Evolutionary conservation across 2,329 filamentous ascomycete genomes (phyloP).

Genomic region (Xylaria sp.): DNA sequence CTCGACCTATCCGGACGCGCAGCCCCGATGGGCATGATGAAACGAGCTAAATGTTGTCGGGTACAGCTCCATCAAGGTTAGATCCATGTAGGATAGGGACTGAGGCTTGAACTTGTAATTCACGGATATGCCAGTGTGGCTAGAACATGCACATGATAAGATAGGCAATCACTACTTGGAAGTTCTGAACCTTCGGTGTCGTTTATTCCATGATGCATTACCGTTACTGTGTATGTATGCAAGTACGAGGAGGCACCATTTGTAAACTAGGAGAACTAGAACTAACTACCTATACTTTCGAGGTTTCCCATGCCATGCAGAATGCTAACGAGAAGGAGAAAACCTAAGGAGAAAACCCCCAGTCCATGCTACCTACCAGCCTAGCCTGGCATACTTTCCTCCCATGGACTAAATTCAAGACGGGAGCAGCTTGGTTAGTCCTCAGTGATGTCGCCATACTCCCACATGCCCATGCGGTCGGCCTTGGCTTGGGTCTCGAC

Average conservation of each 20-base stretch:
- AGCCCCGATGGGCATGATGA: too few species aligned
- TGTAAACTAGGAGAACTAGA: not conserved
- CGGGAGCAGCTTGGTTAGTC: conserved; percentile 68
- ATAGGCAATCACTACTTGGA: not conserved
- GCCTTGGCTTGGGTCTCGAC: conserved; percentile 79
- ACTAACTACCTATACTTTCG: not conserved
- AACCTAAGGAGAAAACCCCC: not conserved
- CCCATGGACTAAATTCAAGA: not conserved
- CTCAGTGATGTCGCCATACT: conserved; percentile 96
- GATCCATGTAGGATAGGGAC: too few species aligned
- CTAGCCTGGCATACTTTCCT: too few species aligned
- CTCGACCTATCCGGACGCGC: too few species aligned
- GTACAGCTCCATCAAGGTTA: too few species aligned
- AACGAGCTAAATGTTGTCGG: too few species aligned
- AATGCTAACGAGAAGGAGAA: not conserved
- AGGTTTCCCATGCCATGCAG: not conserved
- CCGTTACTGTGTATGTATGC: not conserved
- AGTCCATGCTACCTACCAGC: not conserved
- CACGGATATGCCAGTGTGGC: too few species aligned
- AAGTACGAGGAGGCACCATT: not conserved
- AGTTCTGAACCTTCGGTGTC: not conserved
- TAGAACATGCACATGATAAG: too few species aligned
- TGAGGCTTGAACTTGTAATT: too few species aligned
- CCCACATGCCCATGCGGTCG: conserved; percentile 87
- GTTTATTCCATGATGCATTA: not conserved